Conservation (phyloP, 257 asterid species). For the Ehretia macrophylla region DNA sequence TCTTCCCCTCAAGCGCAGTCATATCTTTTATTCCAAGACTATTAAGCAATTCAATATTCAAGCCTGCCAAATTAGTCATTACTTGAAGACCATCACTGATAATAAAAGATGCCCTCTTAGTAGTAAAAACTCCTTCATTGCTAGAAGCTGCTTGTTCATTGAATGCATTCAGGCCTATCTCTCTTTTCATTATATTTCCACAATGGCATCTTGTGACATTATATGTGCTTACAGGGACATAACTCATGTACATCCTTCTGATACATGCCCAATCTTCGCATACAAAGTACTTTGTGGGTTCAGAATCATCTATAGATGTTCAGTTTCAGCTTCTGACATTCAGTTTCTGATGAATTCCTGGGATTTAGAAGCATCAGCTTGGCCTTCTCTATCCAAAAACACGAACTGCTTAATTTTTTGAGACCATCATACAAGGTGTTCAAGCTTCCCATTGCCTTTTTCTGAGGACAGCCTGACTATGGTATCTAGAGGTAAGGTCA, state of each 20-base stretch:
- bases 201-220: background rate
- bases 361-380: conserved; percentile 22
- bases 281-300: no score
- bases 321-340: conserved; percentile 8
- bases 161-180: background rate
- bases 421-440: no score
- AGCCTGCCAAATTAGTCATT: no score
- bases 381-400: no score
- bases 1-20: background rate
- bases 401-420: no score
- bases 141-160: background rate
- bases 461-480: no score
- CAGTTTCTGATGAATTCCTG: background rate
- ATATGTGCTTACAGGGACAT: no score
- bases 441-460: no score
- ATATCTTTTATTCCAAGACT: no score
- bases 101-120: background rate
- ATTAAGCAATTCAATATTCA: no score
- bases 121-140: background rate
- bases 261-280: background rate
- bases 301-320: background rate
- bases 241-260: no score
- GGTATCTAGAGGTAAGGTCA: no score
- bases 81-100: background rate
- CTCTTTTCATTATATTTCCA: background rate